These are phyloP conservation scores for Termitomyces sp. DNA, from an alignment of 768 basidiomycete species.

Conservation along the genomic window DNA sequence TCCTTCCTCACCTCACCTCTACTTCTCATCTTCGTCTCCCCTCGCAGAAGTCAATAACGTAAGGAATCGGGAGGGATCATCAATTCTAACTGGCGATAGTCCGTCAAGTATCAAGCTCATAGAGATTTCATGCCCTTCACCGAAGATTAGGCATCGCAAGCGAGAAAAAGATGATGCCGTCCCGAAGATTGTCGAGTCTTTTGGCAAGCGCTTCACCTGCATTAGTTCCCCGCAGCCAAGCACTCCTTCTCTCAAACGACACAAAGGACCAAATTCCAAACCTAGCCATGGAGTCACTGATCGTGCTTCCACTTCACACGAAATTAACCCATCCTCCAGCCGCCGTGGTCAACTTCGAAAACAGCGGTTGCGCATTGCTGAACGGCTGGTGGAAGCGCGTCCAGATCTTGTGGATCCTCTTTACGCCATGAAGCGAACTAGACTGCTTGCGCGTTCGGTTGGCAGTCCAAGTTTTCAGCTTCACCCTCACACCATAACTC, in stretches of 20 bases:
- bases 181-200: not conserved
- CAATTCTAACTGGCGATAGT: not conserved
- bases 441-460: constrained; percentile 12
- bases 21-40: constrained; percentile 4
- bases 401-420: constrained; percentile 34
- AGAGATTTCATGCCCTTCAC: not conserved
- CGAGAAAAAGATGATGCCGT: not conserved
- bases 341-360: constrained; percentile 12
- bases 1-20: not conserved
- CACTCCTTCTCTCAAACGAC: not conserved
- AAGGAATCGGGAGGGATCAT: not conserved
- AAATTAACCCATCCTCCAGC: not conserved
- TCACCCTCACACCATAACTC: not conserved
- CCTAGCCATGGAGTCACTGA: not conserved
- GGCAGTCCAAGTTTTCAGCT: not conserved
- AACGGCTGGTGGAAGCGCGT: constrained; percentile 36
- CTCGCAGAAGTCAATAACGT: constrained; percentile 9
- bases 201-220: not conserved
- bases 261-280: not conserved
- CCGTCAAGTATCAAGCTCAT: not conserved
- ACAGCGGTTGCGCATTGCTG: constrained; percentile 25
- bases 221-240: not conserved
- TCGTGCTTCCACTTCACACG: not conserved
- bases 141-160: not conserved
- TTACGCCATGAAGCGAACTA: constrained; percentile 22